Evolutionary conservation across 1,284 basidiomycete species (phyloP).

Genomic region (Calocybe gambosa): DNA sequence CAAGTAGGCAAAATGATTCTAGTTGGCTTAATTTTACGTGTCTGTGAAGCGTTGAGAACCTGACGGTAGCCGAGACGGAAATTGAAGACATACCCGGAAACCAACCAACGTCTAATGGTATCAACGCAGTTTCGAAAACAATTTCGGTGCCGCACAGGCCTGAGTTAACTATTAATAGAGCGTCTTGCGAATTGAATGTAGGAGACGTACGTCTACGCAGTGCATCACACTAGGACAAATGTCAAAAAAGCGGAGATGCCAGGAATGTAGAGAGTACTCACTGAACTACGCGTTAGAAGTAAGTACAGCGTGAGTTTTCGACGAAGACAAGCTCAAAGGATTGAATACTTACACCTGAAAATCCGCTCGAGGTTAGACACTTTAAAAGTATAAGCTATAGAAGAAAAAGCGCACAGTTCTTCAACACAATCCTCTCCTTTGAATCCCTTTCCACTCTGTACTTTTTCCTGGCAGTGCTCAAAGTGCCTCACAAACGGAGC

Average conservation of each 20-base stretch:
- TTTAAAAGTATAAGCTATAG: constrained; percentile 1
- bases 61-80: too few relatives aligned
- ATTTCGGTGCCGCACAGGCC: constrained; percentile 76
- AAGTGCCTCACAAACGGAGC: constrained; percentile 77
- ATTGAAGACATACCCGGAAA: neutral
- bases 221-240: constrained; percentile 70
- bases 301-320: neutral
- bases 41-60: neutral
- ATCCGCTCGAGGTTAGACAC: neutral
- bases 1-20: neutral
- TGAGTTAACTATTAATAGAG: constrained; percentile 22
- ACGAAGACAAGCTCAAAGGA: neutral
- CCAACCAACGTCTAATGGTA: neutral
- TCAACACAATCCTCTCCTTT: constrained; percentile 89
- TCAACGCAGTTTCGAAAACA: constrained; percentile 66
- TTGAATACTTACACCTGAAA: constrained; percentile 44
- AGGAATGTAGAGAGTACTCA: constrained; percentile 30
- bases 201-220: constrained; percentile 69
- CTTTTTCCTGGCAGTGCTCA: constrained; percentile 85
- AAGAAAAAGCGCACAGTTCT: constrained; percentile 54
- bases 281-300: constrained; percentile 46
- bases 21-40: neutral
- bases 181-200: neutral
- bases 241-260: neutral
- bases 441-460: constrained; percentile 75